phyloP scores from a whole-genome alignment of 2,329 filamentous ascomycete genomes.

The Fusarium sublunatum region DNA sequence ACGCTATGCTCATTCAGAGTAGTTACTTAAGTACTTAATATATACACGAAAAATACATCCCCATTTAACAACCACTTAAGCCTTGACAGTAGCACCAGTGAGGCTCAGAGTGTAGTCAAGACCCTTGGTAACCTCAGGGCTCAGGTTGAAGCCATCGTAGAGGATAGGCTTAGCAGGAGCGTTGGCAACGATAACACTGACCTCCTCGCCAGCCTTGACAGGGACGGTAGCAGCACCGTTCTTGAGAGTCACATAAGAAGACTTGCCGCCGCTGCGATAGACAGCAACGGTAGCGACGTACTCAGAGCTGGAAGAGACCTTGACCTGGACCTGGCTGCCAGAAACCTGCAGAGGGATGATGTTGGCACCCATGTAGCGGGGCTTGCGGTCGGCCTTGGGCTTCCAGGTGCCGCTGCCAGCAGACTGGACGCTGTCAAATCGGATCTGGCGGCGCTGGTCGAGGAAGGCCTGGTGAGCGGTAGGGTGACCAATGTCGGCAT shows the following conservation, averaged over 20 bases:
- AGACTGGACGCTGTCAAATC: slow-evolving; percentile 57
- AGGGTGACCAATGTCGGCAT: slow-evolving; percentile 61
- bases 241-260: slow-evolving; percentile 53
- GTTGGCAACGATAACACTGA: slow-evolving; percentile 60
- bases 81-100: slow-evolving; percentile 46
- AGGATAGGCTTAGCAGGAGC: slow-evolving; percentile 57
- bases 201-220: slow-evolving; percentile 56
- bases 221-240: slow-evolving; percentile 50
- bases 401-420: slow-evolving; percentile 52
- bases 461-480: slow-evolving; percentile 55
- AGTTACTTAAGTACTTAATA: slow-evolving; percentile 8
- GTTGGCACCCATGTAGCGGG: slow-evolving; percentile 63
- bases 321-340: slow-evolving; percentile 47
- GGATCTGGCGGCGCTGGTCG: slow-evolving; percentile 50
- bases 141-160: slow-evolving; percentile 58
- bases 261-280: slow-evolving; percentile 40
- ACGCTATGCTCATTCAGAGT: background rate
- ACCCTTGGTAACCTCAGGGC: slow-evolving; percentile 51
- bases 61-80: background rate
- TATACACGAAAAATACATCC: slow-evolving; percentile 15
- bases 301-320: slow-evolving; percentile 50
- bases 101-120: slow-evolving; percentile 54
- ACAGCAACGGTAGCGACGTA: slow-evolving; percentile 58
- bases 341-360: slow-evolving; percentile 58
- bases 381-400: slow-evolving; percentile 56